These are phyloP conservation scores for Ceratobasidium sp. DNA, from an alignment of 1,284 basidiomycete species.

Conservation along the genomic window DNA sequence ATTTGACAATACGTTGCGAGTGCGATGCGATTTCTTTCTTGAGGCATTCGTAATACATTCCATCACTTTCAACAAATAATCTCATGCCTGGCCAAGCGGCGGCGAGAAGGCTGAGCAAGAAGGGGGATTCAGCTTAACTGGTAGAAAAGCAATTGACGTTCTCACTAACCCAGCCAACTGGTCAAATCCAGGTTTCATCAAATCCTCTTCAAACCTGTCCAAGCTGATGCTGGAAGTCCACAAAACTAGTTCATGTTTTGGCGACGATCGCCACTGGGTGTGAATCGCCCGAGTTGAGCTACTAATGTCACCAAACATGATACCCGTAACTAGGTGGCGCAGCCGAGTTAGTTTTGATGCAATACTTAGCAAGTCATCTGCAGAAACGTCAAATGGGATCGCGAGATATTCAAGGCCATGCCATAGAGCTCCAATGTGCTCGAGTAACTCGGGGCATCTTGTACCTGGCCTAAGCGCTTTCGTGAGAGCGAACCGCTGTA, in stretches of 20 bases:
- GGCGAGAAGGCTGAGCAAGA: not conserved
- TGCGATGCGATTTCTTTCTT: not conserved
- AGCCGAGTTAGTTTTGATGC: not conserved
- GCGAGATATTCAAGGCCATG: not conserved
- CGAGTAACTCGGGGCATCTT: not conserved
- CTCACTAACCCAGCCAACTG: not conserved
- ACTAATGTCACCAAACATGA: not conserved
- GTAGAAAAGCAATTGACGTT: not conserved
- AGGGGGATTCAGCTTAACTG: not conserved
- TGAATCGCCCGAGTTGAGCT: not conserved
- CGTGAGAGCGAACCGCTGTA: not conserved
- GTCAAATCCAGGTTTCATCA: not conserved
- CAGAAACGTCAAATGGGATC: not conserved
- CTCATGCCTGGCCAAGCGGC: not conserved
- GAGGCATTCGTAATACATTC: not conserved
- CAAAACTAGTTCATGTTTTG: not conserved
- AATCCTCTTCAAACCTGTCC: not conserved
- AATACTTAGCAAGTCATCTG: not conserved
- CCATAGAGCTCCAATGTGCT: not conserved
- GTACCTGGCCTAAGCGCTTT: not conserved
- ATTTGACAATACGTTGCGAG: not conserved
- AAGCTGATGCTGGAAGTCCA: not conserved
- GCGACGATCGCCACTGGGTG: not conserved
- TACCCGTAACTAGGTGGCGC: not conserved
- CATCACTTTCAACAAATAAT: not conserved